Percentiles rank a stretch among this genome's conserved stretches.
Evolutionary conservation across 2,329 filamentous ascomycete genomes (phyloP).

Genomic region (Penicillium sp.): DNA sequence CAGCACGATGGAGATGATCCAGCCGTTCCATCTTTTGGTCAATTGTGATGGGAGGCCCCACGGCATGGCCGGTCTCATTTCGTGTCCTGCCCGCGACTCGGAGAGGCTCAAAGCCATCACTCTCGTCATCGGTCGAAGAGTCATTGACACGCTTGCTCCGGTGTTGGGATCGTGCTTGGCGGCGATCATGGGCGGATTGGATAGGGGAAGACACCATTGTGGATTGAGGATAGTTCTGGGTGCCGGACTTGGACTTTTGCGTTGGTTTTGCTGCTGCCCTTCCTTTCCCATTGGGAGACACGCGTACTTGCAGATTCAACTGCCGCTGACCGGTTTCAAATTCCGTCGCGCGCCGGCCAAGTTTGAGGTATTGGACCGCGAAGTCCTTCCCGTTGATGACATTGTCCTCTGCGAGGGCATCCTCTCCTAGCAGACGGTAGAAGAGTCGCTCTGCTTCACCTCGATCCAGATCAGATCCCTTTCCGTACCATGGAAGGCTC

Average conservation of each 20-base stretch:
- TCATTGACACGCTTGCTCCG: slow-evolving; percentile 28
- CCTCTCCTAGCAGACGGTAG: slow-evolving; percentile 72
- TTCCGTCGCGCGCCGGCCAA: slow-evolving; percentile 50
- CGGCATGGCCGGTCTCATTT: slow-evolving; percentile 29
- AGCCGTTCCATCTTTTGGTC: slow-evolving; percentile 49
- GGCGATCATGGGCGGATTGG: slow-evolving; percentile 49
- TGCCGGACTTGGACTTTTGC: slow-evolving; percentile 39
- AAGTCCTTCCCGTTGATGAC: slow-evolving; percentile 67
- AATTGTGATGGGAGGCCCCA: slow-evolving; percentile 53
- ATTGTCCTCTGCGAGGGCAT: slow-evolving; percentile 73
- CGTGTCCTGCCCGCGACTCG: slow-evolving; percentile 40
- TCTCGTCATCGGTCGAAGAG: slow-evolving; percentile 43
- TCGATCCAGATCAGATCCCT: slow-evolving; percentile 70
- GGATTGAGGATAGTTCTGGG: slow-evolving; percentile 59
- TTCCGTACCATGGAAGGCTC: slow-evolving; percentile 63
- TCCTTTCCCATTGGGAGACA: slow-evolving; percentile 49
- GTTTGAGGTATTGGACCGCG: slow-evolving; percentile 67
- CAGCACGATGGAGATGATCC: slow-evolving; percentile 47
- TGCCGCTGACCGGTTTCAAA: slow-evolving; percentile 50
- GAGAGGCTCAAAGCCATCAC: slow-evolving; percentile 50
- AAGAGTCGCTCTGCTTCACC: slow-evolving; percentile 85
- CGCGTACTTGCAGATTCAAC: slow-evolving; percentile 59
- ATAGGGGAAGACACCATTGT: slow-evolving; percentile 70
- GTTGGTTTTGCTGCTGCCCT: slow-evolving; percentile 34
- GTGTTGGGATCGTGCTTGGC: slow-evolving; percentile 34